These are phyloP conservation scores for Fusarium pilosicola DNA, from an alignment of 2,329 filamentous ascomycete species.

Conservation along the genomic window DNA sequence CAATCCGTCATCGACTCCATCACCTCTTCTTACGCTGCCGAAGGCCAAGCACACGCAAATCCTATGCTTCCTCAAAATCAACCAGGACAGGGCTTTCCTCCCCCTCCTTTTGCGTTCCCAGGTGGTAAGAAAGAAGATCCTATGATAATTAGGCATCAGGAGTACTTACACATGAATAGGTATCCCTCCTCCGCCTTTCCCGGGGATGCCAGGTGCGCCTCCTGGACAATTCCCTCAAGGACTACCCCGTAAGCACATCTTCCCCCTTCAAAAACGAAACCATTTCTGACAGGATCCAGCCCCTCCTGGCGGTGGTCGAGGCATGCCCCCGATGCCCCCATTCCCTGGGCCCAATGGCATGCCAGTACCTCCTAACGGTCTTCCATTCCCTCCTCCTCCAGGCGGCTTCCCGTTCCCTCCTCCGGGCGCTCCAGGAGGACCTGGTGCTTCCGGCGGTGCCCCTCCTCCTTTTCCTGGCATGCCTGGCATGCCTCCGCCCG, in stretches of 20 bases:
- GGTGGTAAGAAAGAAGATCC: slow-evolving; percentile 54
- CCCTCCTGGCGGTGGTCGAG: slow-evolving; percentile 65
- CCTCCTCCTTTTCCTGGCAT: slow-evolving; percentile 48
- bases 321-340: slow-evolving; percentile 57
- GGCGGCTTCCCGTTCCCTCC: slow-evolving; percentile 52
- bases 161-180: slow-evolving; percentile 52
- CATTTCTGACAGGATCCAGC: slow-evolving; percentile 32
- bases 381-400: slow-evolving; percentile 48
- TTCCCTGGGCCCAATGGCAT: slow-evolving; percentile 58
- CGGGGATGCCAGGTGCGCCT: slow-evolving; percentile 57
- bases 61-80: slow-evolving; percentile 81
- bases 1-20: slow-evolving; percentile 99
- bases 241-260: slow-evolving; percentile 62
- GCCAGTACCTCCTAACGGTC: slow-evolving; percentile 53
- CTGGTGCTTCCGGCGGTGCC: slow-evolving; percentile 42
- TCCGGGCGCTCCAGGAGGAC: slow-evolving; percentile 45
- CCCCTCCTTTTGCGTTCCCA: slow-evolving; percentile 71
- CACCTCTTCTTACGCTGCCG: slow-evolving; percentile 92
- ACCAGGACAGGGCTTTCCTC: slow-evolving; percentile 62
- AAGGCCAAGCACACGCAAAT: slow-evolving; percentile 87
- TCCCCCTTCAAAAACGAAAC: background rate
- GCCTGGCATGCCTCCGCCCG: slow-evolving; percentile 53
- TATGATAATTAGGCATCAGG: slow-evolving; percentile 30
- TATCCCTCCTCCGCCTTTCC: slow-evolving; percentile 70
- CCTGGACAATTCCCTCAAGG: slow-evolving; percentile 55